phyloP scores from a whole-genome alignment of 1,139 yeast genomes.

The Entelexis paramagnoliae region DNA sequence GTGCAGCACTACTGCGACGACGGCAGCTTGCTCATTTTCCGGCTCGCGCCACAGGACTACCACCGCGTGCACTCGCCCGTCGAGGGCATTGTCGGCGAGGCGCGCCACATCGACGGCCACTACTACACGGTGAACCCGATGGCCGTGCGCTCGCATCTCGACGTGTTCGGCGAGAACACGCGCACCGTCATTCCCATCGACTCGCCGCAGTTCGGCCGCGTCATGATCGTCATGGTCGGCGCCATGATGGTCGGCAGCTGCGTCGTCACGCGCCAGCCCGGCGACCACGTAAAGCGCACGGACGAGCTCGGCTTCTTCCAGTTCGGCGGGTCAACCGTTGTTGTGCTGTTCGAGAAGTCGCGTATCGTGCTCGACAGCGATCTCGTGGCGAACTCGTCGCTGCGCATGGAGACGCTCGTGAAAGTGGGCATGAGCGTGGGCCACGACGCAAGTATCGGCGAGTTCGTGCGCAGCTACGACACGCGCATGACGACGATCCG shows the following conservation, averaged over 20 bases:
- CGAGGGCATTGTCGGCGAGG: slow-evolving; percentile 56
- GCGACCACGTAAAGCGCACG: slow-evolving; percentile 50
- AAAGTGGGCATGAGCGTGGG: slow-evolving; percentile 91
- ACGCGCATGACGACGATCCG: slow-evolving; percentile 24
- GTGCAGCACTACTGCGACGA: slow-evolving; percentile 45
- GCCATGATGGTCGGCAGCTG: slow-evolving; percentile 99
- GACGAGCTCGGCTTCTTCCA: slow-evolving; percentile 90
- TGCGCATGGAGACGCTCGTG: slow-evolving; percentile 69
- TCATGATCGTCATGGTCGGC: slow-evolving; percentile 75
- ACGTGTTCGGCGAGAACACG: slow-evolving; percentile 88
- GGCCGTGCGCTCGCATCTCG: slow-evolving; percentile 82
- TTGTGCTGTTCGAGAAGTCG: slow-evolving; percentile 45
- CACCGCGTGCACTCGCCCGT: slow-evolving; percentile 91
- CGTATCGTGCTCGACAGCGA: slow-evolving; percentile 59
- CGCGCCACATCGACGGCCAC: slow-evolving; percentile 69
- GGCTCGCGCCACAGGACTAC: slow-evolving; percentile 95
- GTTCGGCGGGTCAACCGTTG: slow-evolving; percentile 87
- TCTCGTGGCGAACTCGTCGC: slow-evolving; percentile 53
- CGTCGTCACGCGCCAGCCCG: slow-evolving; percentile 55
- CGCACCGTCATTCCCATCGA: slow-evolving; percentile 68
- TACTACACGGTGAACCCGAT: slow-evolving; percentile 95
- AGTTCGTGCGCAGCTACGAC: slow-evolving; percentile 24
- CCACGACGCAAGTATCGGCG: slow-evolving; percentile 35
- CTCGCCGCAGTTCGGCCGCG: slow-evolving; percentile 62
- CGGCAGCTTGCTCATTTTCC: slow-evolving; percentile 55